Base-by-base conservation (phyloP, 2,329 filamentous ascomycete genomes). In the Alternaria triticimaculans region DNA sequence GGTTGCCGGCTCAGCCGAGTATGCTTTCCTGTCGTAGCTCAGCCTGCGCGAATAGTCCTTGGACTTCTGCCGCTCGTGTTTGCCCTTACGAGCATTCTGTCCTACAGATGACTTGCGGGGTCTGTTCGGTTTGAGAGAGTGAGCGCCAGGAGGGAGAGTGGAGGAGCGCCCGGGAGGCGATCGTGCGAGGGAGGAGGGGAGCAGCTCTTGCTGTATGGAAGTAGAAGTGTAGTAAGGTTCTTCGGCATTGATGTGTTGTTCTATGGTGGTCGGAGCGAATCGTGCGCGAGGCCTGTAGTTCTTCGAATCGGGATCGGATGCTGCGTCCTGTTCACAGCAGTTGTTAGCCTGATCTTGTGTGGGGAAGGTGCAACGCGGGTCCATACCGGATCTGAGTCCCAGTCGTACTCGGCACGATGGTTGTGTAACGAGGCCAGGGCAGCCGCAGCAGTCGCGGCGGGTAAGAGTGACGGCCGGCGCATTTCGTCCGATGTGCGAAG, bases 131-230 rank as follows among this genome's bases (percentile, higher is more conserved):
- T 91, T 92, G 43, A 92, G 83, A 45, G 89, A 87, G 63, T 92
- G 87, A 71, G 96, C 92, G 55, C 95, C 87, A 4, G 94, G 93
- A 26, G 94, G 94, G 23, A 97, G 85, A 1, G 94, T 97, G 1
- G 94, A 94, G 14, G 94, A 96, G 66, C 94, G 91, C 58, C 91
- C 93, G 7, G 93, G 92, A 1, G 94, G 94, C 10, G 94, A 97
- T 64, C 90, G 90, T 56, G 88, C 87, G 41, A 97, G 83, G 61
- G 96, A 92, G 1, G 93, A 97, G 2, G 94, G 93, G 7, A 97
- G 86, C 55, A 96, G 85, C 72, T 95, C 92, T 74, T 92, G 87
- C 61, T 88, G 89, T 70, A 88, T 87, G 67, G 87, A 86, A 20
- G 89, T 77, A 53, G 75, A 88, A 63, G 78, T 78, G 65, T 80